phyloP scores from a whole-genome alignment of 805 yeast species.

The Maudiozyma turicensis region DNA sequence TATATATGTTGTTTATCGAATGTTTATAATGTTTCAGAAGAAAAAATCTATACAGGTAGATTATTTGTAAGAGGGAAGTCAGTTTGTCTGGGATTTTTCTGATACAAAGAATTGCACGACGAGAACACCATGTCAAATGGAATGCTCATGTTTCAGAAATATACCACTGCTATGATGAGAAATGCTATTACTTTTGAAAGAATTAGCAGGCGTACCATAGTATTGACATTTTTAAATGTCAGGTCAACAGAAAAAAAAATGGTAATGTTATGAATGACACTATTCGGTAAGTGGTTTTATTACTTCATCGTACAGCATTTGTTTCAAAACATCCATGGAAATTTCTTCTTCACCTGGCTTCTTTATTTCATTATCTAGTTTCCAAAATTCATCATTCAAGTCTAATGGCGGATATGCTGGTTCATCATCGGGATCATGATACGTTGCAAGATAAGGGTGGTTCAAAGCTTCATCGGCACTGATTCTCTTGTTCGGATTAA shows the following conservation, averaged over 20 bases:
- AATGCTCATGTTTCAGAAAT: too few relatives aligned
- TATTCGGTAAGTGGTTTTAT: conserved; percentile 35
- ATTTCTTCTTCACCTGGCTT: conserved; percentile 59
- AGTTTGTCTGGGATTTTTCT: too few relatives aligned
- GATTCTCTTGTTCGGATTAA: conserved; percentile 66
- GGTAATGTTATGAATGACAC: neutral
- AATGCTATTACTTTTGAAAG: too few relatives aligned
- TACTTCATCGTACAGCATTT: conserved; percentile 71
- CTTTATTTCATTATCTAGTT: conserved; percentile 30
- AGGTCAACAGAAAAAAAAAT: neutral
- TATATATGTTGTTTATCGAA: too few relatives aligned
- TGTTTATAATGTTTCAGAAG: too few relatives aligned
- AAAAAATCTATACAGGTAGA: too few relatives aligned
- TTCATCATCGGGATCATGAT: conserved; percentile 68
- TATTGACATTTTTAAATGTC: too few relatives aligned
- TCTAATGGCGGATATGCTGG: conserved; percentile 36
- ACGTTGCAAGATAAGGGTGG: conserved; percentile 61
- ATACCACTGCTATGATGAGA: too few relatives aligned
- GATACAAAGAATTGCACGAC: too few relatives aligned
- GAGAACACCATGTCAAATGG: too few relatives aligned
- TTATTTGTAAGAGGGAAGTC: too few relatives aligned
- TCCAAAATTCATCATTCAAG: conserved; percentile 34
- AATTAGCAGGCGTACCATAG: too few relatives aligned
- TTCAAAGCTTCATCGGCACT: conserved; percentile 64
- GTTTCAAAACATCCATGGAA: conserved; percentile 61